These are phyloP conservation scores for Persicaria tinctoria DNA, from an alignment of 148 eudicot species.

Conservation along the genomic window DNA sequence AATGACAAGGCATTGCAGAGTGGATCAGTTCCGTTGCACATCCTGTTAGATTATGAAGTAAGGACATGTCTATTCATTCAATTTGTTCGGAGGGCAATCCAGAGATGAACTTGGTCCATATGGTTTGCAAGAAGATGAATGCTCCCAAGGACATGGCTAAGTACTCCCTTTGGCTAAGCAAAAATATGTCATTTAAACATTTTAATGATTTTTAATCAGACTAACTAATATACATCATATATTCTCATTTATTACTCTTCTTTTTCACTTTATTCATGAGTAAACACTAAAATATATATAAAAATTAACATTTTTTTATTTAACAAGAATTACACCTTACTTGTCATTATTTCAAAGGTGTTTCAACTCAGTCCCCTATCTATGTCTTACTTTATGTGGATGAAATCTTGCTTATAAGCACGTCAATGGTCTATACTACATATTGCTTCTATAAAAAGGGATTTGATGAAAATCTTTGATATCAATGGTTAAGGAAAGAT, in stretches of 20 bases:
- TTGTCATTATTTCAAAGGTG: too few relatives aligned
- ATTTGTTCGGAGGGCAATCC: conserved; percentile 62
- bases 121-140: conserved; percentile 65
- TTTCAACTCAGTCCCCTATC: too few relatives aligned
- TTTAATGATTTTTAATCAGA: conserved; percentile 36
- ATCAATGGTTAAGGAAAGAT: too few relatives aligned
- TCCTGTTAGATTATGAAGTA: background rate
- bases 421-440: too few relatives aligned
- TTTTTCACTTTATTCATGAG: background rate
- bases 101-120: conserved; percentile 87
- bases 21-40: background rate
- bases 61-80: background rate
- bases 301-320: too few relatives aligned
- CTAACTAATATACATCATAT: background rate
- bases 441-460: too few relatives aligned
- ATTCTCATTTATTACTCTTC: background rate
- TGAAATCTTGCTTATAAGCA: too few relatives aligned
- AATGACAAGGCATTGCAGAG: background rate
- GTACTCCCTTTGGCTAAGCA: conserved; percentile 21
- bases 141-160: conserved; percentile 73
- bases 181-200: background rate
- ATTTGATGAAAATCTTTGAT: too few relatives aligned
- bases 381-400: too few relatives aligned
- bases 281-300: too few relatives aligned
- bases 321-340: too few relatives aligned